These are phyloP conservation scores for Leishmania braziliensis DNA, from an alignment of 208 protist genomes.

Conservation along the genomic window DNA sequence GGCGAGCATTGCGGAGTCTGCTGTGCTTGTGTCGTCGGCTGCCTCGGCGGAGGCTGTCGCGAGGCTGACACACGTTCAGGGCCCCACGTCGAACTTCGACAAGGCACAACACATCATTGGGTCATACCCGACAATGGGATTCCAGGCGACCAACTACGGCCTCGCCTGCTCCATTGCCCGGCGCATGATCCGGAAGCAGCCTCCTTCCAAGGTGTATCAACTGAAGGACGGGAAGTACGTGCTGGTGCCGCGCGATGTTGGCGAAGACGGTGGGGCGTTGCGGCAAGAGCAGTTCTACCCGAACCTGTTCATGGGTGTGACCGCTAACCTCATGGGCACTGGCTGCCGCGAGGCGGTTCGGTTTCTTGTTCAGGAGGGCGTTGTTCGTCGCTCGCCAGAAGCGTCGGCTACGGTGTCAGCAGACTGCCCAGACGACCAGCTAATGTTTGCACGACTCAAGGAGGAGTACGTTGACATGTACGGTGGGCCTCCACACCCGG, in stretches of 20 bases:
- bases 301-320: conserved; percentile 69
- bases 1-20: conserved; percentile 53
- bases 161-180: conserved; percentile 50
- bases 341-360: conserved; percentile 80
- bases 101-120: conserved; percentile 29
- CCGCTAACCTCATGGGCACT: conserved; percentile 83
- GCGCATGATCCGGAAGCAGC: conserved; percentile 58
- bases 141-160: conserved; percentile 78
- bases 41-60: conserved; percentile 15
- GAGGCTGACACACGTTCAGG: conserved; percentile 40
- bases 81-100: conserved; percentile 43
- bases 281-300: conserved; percentile 41
- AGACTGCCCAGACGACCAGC: conserved; percentile 21
- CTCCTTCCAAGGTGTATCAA: conserved; percentile 49
- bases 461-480: conserved; percentile 24
- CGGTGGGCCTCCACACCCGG: conserved; percentile 12
- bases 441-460: conserved; percentile 31
- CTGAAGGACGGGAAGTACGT: conserved; percentile 65
- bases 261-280: conserved; percentile 15
- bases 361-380: conserved; percentile 77
- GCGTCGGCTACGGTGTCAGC: conserved; percentile 20
- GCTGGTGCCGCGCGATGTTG: conserved; percentile 31
- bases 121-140: conserved; percentile 60
- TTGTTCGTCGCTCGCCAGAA: conserved; percentile 31
- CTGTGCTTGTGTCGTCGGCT: conserved; percentile 57